A percentile compares a stretch with the other conserved stretches of the same genome.
These are phyloP conservation scores for Xenosphaeropsis pyriputrescens DNA, from an alignment of 2,329 filamentous ascomycete species.

Conservation along the genomic window DNA sequence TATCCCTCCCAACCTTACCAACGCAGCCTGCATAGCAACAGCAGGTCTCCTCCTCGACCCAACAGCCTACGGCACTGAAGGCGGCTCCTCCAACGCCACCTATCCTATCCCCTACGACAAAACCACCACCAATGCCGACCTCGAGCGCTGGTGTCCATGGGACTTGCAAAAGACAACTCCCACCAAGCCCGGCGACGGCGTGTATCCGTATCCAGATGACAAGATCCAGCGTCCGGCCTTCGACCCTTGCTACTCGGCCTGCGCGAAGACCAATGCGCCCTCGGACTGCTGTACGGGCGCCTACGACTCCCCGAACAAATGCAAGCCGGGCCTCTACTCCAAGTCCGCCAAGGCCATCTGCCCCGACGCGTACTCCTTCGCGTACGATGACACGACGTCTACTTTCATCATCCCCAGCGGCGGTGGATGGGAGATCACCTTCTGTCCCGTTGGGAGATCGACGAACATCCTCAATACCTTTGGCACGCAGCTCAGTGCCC, in stretches of 20 bases:
- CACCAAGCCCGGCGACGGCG: slow-evolving; percentile 53
- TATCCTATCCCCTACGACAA: slow-evolving; percentile 56
- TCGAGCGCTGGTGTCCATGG: slow-evolving; percentile 68
- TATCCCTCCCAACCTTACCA: slow-evolving; percentile 63
- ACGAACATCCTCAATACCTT: slow-evolving; percentile 42
- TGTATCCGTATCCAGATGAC: slow-evolving; percentile 72
- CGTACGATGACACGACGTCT: slow-evolving; percentile 42
- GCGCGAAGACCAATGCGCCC: slow-evolving; percentile 50
- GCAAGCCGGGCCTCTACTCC: slow-evolving; percentile 54
- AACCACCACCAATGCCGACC: slow-evolving; percentile 35
- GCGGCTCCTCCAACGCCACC: slow-evolving; percentile 42
- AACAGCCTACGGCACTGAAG: slow-evolving; percentile 33
- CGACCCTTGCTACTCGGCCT: slow-evolving; percentile 66
- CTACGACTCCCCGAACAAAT: slow-evolving; percentile 47
- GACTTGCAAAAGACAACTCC: slow-evolving; percentile 56
- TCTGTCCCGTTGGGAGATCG: slow-evolving; percentile 53
- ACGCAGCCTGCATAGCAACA: slow-evolving; percentile 63
- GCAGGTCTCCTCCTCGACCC: slow-evolving; percentile 40
- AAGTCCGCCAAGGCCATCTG: slow-evolving; percentile 59
- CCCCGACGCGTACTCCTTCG: slow-evolving; percentile 73
- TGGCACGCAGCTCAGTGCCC: slow-evolving; percentile 28
- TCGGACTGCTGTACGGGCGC: slow-evolving; percentile 63
- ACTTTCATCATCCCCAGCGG: slow-evolving; percentile 51
- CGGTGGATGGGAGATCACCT: slow-evolving; percentile 64
- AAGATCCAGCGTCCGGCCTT: slow-evolving; percentile 56